Evolutionary conservation across 2,329 filamentous ascomycete species (phyloP).

Genomic region (Purpureocillium takamizusanense): DNA sequence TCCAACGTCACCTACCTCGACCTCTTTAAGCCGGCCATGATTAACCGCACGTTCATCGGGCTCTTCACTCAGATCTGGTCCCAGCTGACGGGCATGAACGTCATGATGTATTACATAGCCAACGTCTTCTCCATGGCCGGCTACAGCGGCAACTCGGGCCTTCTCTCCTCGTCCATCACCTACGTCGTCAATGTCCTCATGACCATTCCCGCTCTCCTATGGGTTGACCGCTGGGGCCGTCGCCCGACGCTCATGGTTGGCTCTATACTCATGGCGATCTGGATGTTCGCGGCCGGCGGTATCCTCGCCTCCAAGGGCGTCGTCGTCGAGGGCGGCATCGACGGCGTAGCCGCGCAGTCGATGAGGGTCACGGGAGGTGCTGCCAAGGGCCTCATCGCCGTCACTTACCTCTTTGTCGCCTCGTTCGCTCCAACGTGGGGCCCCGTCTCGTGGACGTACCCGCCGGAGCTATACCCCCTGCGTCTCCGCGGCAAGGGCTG

Average conservation of each 20-base stretch:
- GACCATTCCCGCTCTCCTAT: constrained; percentile 68
- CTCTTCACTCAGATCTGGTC: constrained; percentile 47
- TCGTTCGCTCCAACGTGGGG: constrained; percentile 36
- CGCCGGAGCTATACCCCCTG: constrained; percentile 44
- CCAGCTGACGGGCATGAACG: constrained; percentile 47
- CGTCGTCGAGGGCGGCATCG: constrained; percentile 31
- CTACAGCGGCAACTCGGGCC: constrained; percentile 34
- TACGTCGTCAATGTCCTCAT: constrained; percentile 72
- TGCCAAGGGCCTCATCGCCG: constrained; percentile 56
- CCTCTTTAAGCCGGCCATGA: constrained; percentile 60
- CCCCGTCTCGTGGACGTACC: constrained; percentile 46
- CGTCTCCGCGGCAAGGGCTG: constrained; percentile 43
- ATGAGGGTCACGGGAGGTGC: constrained; percentile 35
- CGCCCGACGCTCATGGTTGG: constrained; percentile 59
- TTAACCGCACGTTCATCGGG: constrained; percentile 42
- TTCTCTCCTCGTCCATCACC: constrained; percentile 46
- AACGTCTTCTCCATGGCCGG: constrained; percentile 30
- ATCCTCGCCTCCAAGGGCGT: constrained; percentile 38
- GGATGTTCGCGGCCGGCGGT: constrained; percentile 45
- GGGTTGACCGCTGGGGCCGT: constrained; percentile 68
- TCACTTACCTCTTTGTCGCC: constrained; percentile 58
- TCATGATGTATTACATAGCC: constrained; percentile 58
- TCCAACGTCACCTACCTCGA: constrained; percentile 62
- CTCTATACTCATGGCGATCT: constrained; percentile 55
- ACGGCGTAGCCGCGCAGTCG: constrained; percentile 35